Evolutionary conservation across 352 stramenopile genomes (phyloP).

Genomic region (Phytophthora agathidicida): DNA sequence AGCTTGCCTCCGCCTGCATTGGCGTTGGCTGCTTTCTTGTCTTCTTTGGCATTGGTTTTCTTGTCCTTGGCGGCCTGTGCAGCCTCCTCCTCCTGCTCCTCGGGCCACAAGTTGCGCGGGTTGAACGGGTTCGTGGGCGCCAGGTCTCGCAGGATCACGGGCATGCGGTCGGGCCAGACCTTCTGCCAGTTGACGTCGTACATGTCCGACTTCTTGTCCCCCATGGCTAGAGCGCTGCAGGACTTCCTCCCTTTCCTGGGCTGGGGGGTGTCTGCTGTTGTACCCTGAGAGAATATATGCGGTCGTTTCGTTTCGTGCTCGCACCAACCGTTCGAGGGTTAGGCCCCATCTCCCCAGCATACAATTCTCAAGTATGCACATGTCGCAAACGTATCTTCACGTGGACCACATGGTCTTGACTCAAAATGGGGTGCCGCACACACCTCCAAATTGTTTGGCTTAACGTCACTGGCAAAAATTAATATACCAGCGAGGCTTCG

Average conservation of each 20-base stretch:
- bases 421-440: neutral
- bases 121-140: conserved; percentile 89
- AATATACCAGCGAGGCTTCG: conserved; percentile 7
- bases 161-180: conserved; percentile 88
- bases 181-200: conserved; percentile 91
- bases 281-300: conserved; percentile 1
- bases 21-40: conserved; percentile 53
- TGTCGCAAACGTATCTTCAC: conserved; percentile 30
- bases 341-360: conserved; percentile 10
- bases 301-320: conserved; percentile 12
- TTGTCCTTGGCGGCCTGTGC: conserved; percentile 2
- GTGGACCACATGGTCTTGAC: conserved; percentile 1
- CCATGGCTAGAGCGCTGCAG: too few species aligned
- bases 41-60: conserved; percentile 40
- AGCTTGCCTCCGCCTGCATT: conserved; percentile 60
- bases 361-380: conserved; percentile 21
- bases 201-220: conserved; percentile 79
- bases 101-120: conserved; percentile 84
- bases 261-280: conserved; percentile 2
- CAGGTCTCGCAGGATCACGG: conserved; percentile 86
- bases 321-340: conserved; percentile 25
- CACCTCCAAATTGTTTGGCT: conserved; percentile 1
- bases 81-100: conserved; percentile 69
- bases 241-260: too few species aligned
- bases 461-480: conserved; percentile 3